Percentiles rank a stretch among this genome's conserved stretches.
These are phyloP conservation scores for Clitoria ternatea DNA, from an alignment of 306 rosid species.

Conservation along the genomic window DNA sequence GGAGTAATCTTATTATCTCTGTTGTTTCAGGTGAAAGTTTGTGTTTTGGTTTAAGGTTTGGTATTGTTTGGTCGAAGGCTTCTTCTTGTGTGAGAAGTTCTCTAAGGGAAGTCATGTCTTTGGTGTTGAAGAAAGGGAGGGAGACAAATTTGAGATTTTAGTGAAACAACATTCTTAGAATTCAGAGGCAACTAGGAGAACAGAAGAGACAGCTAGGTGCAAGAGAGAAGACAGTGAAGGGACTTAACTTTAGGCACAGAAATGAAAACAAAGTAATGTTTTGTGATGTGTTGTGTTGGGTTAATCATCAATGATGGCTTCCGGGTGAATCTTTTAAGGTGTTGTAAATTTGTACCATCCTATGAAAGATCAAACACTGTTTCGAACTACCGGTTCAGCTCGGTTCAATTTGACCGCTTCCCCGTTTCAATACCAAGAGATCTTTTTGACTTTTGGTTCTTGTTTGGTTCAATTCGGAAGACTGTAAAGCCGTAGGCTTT, in stretches of 20 bases:
- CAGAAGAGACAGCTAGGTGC: constrained; percentile 19
- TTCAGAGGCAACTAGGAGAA: constrained; percentile 24
- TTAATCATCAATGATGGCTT: constrained; percentile 19
- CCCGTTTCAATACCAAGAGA: too few relatives aligned
- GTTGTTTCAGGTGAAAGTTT: constrained; percentile 17
- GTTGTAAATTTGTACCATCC: neutral
- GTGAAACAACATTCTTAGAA: constrained; percentile 37
- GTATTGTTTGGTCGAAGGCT: constrained; percentile 30
- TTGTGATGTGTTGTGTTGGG: constrained; percentile 28
- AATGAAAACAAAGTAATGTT: constrained; percentile 20
- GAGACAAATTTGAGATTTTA: constrained; percentile 21
- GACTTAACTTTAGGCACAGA: neutral
- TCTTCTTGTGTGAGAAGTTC: constrained; percentile 66
- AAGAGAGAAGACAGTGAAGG: neutral
- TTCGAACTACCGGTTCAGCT: neutral
- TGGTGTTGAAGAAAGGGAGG: neutral
- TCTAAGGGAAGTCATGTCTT: constrained; percentile 56
- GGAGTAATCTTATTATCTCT: constrained; percentile 23
- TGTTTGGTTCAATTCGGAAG: too few relatives aligned
- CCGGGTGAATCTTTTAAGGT: constrained; percentile 29
- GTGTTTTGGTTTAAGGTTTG: constrained; percentile 11
- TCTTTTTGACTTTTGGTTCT: too few relatives aligned
- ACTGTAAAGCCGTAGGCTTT: too few relatives aligned
- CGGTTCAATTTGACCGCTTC: neutral
- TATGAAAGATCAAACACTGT: neutral